phyloP scores from a whole-genome alignment of 2,329 filamentous ascomycete genomes.

The Cladophialophora exuberans region DNA sequence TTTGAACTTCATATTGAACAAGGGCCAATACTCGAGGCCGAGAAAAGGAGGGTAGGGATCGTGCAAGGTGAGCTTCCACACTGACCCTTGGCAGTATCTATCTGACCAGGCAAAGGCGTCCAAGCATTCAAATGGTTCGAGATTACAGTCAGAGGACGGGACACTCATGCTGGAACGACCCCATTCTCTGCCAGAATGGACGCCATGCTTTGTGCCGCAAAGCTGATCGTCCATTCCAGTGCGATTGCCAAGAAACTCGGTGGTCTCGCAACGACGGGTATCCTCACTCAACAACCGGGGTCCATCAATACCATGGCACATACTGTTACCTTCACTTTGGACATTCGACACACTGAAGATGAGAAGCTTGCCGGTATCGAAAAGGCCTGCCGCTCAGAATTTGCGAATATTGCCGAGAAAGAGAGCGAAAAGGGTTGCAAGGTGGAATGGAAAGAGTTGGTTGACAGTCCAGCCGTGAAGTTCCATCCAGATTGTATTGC shows the following conservation, averaged over 20 bases:
- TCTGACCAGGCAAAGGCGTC: slow-evolving; percentile 49
- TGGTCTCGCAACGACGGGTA: slow-evolving; percentile 71
- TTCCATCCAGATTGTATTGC: slow-evolving; percentile 71
- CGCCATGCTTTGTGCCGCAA: slow-evolving; percentile 68
- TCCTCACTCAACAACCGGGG: slow-evolving; percentile 67
- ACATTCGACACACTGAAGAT: slow-evolving; percentile 31
- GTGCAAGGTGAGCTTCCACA: slow-evolving; percentile 54
- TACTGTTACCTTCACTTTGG: slow-evolving; percentile 32
- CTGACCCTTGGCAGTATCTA: background rate
- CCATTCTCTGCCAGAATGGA: slow-evolving; percentile 69
- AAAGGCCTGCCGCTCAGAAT: slow-evolving; percentile 26
- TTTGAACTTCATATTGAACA: slow-evolving; percentile 90
- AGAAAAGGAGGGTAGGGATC: slow-evolving; percentile 67
- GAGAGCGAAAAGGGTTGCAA: slow-evolving; percentile 34
- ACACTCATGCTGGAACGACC: slow-evolving; percentile 77
- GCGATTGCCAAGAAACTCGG: slow-evolving; percentile 64
- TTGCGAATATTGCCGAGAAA: slow-evolving; percentile 31
- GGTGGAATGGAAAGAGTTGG: slow-evolving; percentile 33
- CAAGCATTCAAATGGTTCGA: slow-evolving; percentile 78
- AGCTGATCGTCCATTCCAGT: slow-evolving; percentile 70
- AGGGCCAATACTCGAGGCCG: slow-evolving; percentile 73
- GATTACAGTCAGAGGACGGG: slow-evolving; percentile 66
- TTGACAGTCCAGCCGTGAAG: slow-evolving; percentile 52
- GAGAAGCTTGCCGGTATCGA: slow-evolving; percentile 31
- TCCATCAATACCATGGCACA: slow-evolving; percentile 65